These are phyloP conservation scores for Metarhizium sp. DNA, from an alignment of 2,329 filamentous ascomycete genomes.

Conservation along the genomic window DNA sequence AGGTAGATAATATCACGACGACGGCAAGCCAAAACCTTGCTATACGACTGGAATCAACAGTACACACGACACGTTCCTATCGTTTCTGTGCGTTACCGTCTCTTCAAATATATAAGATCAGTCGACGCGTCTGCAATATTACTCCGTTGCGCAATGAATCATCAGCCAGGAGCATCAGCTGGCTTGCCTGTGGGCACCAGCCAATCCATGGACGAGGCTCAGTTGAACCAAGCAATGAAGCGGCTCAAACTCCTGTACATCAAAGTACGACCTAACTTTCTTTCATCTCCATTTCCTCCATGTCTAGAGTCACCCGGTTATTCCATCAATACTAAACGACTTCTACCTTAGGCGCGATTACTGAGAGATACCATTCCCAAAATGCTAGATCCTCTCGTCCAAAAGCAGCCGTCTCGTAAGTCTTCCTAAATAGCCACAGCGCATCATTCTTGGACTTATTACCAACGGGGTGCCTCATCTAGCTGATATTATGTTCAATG, in stretches of 20 bases:
- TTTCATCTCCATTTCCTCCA: not conserved
- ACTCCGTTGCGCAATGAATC: slow-evolving; percentile 2
- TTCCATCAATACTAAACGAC: slow-evolving; percentile 9
- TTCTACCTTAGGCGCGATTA: slow-evolving; percentile 19
- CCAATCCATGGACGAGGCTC: slow-evolving; percentile 36
- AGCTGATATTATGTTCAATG: slow-evolving; percentile 42
- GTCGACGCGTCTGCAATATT: not conserved
- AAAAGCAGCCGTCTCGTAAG: slow-evolving; percentile 43
- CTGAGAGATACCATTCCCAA: slow-evolving; percentile 27
- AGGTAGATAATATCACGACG: not conserved
- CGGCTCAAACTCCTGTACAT: slow-evolving; percentile 45
- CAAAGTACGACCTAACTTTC: slow-evolving; percentile 29
- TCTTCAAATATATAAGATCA: not conserved
- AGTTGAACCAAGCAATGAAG: slow-evolving; percentile 38
- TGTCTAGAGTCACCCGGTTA: too few species aligned
- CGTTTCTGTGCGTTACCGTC: not conserved
- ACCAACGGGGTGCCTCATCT: not conserved
- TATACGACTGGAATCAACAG: not conserved
- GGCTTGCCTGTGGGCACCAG: slow-evolving; percentile 5
- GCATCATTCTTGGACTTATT: not conserved
- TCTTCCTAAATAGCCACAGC: slow-evolving; percentile 1
- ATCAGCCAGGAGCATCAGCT: not conserved
- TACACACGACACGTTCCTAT: not conserved
- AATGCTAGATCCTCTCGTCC: slow-evolving; percentile 38
- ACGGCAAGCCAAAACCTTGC: not conserved